These are phyloP conservation scores for Penicillium aurantiogriseum DNA, from an alignment of 2,329 filamentous ascomycete species.

Conservation along the genomic window DNA sequence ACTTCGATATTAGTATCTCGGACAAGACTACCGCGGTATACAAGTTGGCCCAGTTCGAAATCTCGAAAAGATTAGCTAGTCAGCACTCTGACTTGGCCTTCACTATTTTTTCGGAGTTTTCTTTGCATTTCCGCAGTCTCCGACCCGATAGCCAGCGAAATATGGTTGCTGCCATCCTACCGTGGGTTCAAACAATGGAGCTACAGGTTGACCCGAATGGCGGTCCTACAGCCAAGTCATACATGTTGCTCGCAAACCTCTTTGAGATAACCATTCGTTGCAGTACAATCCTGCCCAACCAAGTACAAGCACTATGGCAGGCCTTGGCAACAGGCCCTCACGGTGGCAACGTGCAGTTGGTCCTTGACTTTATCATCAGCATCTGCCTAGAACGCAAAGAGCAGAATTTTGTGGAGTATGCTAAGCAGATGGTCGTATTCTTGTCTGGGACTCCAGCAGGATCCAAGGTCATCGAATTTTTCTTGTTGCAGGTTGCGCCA, in stretches of 20 bases:
- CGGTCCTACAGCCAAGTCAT: conserved; percentile 84
- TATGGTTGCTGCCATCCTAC: conserved; percentile 88
- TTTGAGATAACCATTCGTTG: conserved; percentile 96
- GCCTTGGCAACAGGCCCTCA: conserved; percentile 90
- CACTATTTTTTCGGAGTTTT: conserved; percentile 93
- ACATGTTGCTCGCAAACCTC: conserved; percentile 90
- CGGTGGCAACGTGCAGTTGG: conserved; percentile 87
- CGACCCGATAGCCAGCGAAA: conserved; percentile 82
- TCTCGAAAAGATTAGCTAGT: conserved; percentile 83
- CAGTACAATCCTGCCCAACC: conserved; percentile 83
- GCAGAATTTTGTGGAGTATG: conserved; percentile 97
- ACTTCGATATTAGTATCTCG: conserved; percentile 97
- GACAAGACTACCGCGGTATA: conserved; percentile 98
- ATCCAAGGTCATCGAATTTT: conserved; percentile 88
- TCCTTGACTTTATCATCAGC: conserved; percentile 94
- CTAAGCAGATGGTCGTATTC: conserved; percentile 97
- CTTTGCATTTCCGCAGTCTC: conserved; percentile 85
- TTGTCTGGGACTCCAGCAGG: conserved; percentile 81
- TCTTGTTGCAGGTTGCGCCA: conserved; percentile 85
- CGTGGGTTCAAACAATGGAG: conserved; percentile 94
- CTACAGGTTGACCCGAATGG: conserved; percentile 88
- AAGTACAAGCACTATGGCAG: conserved; percentile 97
- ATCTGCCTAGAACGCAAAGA: conserved; percentile 90
- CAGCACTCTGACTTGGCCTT: conserved; percentile 89
- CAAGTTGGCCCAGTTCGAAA: conserved; percentile 95